Evolutionary conservation across 164 flowering plant genomes (phyloP), one percentile per base, ranked within the genome.

Genomic region (Magnolia sinica): DNA sequence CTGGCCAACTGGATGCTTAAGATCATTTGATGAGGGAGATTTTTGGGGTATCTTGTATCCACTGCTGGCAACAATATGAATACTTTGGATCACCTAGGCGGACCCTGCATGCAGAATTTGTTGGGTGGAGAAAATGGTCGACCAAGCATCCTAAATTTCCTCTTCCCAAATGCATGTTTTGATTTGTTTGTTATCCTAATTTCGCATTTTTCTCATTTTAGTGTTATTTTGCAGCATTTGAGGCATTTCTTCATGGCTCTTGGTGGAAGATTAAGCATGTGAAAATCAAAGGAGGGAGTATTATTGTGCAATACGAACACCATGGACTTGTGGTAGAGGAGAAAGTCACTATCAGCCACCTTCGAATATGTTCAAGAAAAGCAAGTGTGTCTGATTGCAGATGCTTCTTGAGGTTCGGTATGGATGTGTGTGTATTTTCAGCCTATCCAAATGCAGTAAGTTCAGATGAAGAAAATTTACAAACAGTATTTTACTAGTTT

Each of bases 371-470:
- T 79, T 89, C 99, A 11, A 85, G 98, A 79, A 84, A 80, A 84
- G 97, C 98, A 45, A 84, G 73, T 24, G n/a, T 77, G 58, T 73
- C 82, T 24, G 99, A 96, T 74, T 96, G 98, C 85, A 83, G 84
- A 50, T 89, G 89, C 82, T 84, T 87, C 80, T 78, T 94, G 76
- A 84, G 95, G 82, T 94, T 92, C 64, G 93, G 93, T 18, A 58
- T 89, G 61, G 99, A 96, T 82, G 74, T 96, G 37, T 90, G 90
- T 78, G 89, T 89, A 74, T 84, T 87, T 59, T 76, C 85, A 58
- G 73, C 77, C 11, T 4, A 82, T 64, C 79, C 80, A 70, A 29
- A 66, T 16, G 27, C 65, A 4, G 84, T 79, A 58, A 50, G 29
- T 75, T 82, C 86, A 31, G 81, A 70, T 37, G 81, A 87, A 75